Base-by-base conservation (phyloP, 257 asterid species). In the Ophiorrhiza pumila region DNA sequence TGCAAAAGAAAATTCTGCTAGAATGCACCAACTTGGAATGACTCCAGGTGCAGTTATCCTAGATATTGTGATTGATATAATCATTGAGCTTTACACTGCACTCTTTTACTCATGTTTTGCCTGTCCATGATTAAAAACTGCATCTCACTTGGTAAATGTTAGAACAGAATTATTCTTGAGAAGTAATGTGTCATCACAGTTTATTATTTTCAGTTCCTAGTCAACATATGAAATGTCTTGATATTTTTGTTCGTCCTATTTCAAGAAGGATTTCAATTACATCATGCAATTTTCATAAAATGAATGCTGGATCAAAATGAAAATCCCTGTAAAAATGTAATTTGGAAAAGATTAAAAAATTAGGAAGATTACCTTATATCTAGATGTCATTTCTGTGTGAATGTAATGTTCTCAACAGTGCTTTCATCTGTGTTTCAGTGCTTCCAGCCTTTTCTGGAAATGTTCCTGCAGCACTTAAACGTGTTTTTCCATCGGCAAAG, bases 361-460 rank as follows among this genome's bases (percentile, higher is more conserved):
- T 8, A 14, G 1, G 7, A 34, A 64, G 43, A 50, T 68, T 58
- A 22, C 31, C 34, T 3, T 37, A 20, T 55, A 45, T 3, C 25
- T 18, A 42, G 43, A 49, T 37, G 39, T 31, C 6, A 66, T 32
- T 10, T 8, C 56, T 34, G 5, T 29, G 7, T 17, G 0, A 1
- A 22, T 22, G n/a, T n/a, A 47, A 61, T 32, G n/a, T 18, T 55
- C 50, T 74, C 61, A 74, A 42, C 52, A 43, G 15, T 68, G 20
- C 37, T 57, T 68, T n/a, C 41, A n/a, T 68, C 10, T 50, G 25
- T 49, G 65, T 76, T 78, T 73, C 94, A 91, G 97, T 91, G 68
- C 96, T 91, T 76, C 97, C 97, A 76, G 97, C 96, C 77, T 89
- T 91, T 84, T 91, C 97, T 39, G 97, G 97, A 71, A 91, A 89